Conservation (phyloP, 345 rosid genomes). For the Eucalyptus rudis region DNA sequence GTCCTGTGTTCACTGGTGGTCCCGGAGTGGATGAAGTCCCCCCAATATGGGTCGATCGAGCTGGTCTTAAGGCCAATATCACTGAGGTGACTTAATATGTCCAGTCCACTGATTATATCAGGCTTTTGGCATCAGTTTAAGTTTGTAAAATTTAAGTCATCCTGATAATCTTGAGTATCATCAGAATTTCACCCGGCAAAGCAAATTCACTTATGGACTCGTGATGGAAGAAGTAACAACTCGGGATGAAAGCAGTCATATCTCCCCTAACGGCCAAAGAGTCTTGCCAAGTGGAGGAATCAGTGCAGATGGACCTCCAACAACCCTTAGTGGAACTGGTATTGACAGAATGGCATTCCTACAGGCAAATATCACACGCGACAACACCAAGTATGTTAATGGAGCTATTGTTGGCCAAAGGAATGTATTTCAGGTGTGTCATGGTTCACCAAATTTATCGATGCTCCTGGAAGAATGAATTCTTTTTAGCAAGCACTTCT, state of each 20-base stretch:
- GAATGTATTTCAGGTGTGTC: constrained; percentile 89
- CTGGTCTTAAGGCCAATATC: constrained; percentile 87
- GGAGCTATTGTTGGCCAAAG: constrained; percentile 97
- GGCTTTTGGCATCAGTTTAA: background rate
- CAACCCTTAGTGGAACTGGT: constrained; percentile 97
- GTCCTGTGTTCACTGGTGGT: constrained; percentile 99
- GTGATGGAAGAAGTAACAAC: constrained; percentile 99
- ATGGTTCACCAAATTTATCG: background rate
- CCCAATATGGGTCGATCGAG: constrained; percentile 98
- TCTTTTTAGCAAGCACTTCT: background rate
- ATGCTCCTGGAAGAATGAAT: background rate
- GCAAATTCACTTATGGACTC: constrained; percentile 94
- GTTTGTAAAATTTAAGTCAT: background rate
- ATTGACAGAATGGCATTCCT: constrained; percentile 82
- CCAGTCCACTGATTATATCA: background rate
- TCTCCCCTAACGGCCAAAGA: constrained; percentile 81
- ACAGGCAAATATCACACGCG: constrained; percentile 95
- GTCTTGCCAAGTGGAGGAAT: constrained; percentile 95
- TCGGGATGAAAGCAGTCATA: constrained; percentile 92
- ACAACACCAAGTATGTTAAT: constrained; percentile 86
- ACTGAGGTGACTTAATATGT: constrained; percentile 56
- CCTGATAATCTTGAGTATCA: background rate
- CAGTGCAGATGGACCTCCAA: constrained; percentile 99
- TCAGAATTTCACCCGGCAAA: constrained; percentile 96
- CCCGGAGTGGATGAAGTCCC: constrained; percentile 98